Conservation (phyloP, 2,329 filamentous ascomycete genomes). For the Stemphylium vesicarium region DNA sequence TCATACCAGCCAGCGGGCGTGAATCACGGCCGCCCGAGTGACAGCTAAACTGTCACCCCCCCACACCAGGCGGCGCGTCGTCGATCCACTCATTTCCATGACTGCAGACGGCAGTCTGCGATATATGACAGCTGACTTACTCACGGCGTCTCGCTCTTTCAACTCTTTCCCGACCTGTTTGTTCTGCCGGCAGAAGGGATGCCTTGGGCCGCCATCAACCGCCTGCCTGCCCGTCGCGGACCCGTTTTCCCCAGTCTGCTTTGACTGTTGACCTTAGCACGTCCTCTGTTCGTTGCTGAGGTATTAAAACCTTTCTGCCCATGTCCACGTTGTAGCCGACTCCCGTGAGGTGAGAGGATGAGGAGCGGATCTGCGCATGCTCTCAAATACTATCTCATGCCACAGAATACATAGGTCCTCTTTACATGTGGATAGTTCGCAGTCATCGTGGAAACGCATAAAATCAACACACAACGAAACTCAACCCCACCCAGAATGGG, state of each 20-base stretch:
- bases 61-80: conserved; percentile 9
- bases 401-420: neutral
- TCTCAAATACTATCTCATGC: conserved; percentile 7
- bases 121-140: conserved; percentile 12
- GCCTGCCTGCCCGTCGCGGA: conserved; percentile 1
- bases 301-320: neutral
- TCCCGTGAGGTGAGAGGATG: neutral
- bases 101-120: conserved; percentile 6
- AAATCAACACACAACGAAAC: too few relatives aligned
- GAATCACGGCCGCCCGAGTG: neutral
- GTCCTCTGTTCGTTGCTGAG: too few relatives aligned
- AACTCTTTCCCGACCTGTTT: neutral
- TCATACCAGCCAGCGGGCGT: neutral
- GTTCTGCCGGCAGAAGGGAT: conserved; percentile 15
- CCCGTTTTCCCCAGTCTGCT: conserved; percentile 1
- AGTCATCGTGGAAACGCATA: too few relatives aligned
- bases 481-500: too few relatives aligned
- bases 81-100: conserved; percentile 11
- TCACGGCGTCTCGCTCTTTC: neutral
- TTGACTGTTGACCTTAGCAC: too few relatives aligned
- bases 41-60: neutral
- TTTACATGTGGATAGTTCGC: neutral
- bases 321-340: neutral
- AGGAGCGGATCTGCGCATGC: neutral
- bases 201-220: conserved; percentile 16